Evolutionary conservation across 1,284 basidiomycete genomes (phyloP), one percentile per base, ranked within the genome.

Genomic region (Nidula niveotomentosa): DNA sequence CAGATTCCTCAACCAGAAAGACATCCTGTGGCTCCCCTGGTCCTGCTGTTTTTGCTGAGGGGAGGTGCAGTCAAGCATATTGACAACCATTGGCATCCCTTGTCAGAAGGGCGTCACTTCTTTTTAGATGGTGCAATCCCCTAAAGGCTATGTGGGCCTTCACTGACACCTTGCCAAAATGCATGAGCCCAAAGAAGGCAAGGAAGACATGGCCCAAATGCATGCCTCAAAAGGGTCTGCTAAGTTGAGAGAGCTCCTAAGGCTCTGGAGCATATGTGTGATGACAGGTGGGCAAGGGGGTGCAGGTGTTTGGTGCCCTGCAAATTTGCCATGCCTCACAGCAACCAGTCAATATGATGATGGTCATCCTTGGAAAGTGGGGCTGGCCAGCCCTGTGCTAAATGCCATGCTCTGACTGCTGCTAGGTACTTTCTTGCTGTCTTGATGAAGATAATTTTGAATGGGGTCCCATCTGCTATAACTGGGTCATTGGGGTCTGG

Each of bases 401-500:
- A 48, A 53, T 76, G 73, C 72, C 73, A 76, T 0, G 72, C 72
- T 0, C n/a, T n/a, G n/a, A n/a, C n/a, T n/a, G n/a, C n/a, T n/a
- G n/a, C n/a, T n/a, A n/a, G n/a, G n/a, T n/a, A 76, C 49, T 74
- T 73, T 0, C 46, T 18, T 0, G 62, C 64, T 1, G 60, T 62
- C 0, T 44, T 12, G 0, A 65, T 58, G 0, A 70, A 63, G 0
- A 75, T 59, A 2, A 69, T 59, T 53, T 73, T 69, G 36, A 71
- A 69, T 0, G 56, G 59, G 0, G 59, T 60, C 2, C 52, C 55
- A 17, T 58, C 50, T 1, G 39, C 6, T 4, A 60, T 30, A 15
- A 54, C 36, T 10, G 65, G 58, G 41, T 57, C 53, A 5, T 54
- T 9, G 1, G 36, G 23, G 7, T 53, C 52, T n/a, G 62, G 65